A percentile compares a stretch with the other conserved stretches of the same genome.
Evolutionary conservation across 2,329 filamentous ascomycete genomes (phyloP).

Genomic region (Tothia fuscella): DNA sequence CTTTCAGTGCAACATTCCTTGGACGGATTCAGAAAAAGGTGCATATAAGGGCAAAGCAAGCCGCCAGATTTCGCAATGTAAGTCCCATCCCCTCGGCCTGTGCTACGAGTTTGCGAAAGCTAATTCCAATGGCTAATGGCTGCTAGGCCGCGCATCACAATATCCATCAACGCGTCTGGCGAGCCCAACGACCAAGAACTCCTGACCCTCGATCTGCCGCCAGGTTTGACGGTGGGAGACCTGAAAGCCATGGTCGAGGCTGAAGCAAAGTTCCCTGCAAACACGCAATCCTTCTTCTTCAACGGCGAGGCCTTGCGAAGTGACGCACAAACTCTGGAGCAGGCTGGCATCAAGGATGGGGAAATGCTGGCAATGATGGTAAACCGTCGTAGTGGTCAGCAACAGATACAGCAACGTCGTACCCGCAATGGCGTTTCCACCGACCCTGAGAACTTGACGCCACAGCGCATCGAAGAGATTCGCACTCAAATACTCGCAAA

Average conservation of each 20-base stretch:
- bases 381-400: slow-evolving; percentile 12
- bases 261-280: slow-evolving; percentile 62
- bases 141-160: slow-evolving; percentile 73
- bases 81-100: slow-evolving; percentile 4
- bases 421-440: slow-evolving; percentile 2
- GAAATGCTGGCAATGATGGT: slow-evolving; percentile 90
- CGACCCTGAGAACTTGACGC: slow-evolving; percentile 21
- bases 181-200: slow-evolving; percentile 57
- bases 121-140: too few species aligned
- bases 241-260: slow-evolving; percentile 81
- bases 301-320: slow-evolving; percentile 65
- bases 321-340: slow-evolving; percentile 67
- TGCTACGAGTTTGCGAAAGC: too few species aligned
- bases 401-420: not conserved
- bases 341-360: slow-evolving; percentile 70
- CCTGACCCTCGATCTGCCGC: slow-evolving; percentile 68
- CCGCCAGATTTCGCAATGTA: slow-evolving; percentile 5
- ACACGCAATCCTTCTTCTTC: slow-evolving; percentile 75
- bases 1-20: slow-evolving; percentile 7
- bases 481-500: slow-evolving; percentile 74
- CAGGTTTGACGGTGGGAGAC: slow-evolving; percentile 70
- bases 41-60: slow-evolving; percentile 10
- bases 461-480: slow-evolving; percentile 55
- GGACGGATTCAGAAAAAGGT: slow-evolving; percentile 12
- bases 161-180: slow-evolving; percentile 69